These are phyloP conservation scores for Verticillium dahliae DNA, from an alignment of 2,329 filamentous ascomycete species.

Conservation along the genomic window DNA sequence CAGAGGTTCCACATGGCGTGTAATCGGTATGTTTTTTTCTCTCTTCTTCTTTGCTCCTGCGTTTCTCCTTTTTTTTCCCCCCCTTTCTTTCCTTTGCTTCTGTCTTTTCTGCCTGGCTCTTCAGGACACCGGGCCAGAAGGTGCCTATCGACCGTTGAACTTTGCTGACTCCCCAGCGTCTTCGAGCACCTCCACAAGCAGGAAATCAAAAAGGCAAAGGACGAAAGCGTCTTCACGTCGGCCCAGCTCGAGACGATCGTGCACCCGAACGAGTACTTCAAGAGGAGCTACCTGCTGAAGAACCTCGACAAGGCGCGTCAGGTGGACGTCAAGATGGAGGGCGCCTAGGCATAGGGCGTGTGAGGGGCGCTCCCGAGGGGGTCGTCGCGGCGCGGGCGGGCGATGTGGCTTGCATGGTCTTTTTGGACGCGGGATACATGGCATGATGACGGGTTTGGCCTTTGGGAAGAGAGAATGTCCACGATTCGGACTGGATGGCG, in stretches of 20 bases:
- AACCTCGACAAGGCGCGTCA: slow-evolving; percentile 53
- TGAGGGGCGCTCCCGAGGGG: too few species aligned
- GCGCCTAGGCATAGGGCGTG: background rate
- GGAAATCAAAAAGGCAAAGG: slow-evolving; percentile 70
- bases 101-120: background rate
- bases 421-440: too few species aligned
- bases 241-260: slow-evolving; percentile 89
- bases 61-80: background rate
- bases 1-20: slow-evolving; percentile 92
- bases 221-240: slow-evolving; percentile 63
- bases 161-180: slow-evolving; percentile 45
- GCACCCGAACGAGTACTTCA: slow-evolving; percentile 97
- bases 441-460: too few species aligned
- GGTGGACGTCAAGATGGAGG: slow-evolving; percentile 52
- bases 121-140: background rate
- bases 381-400: too few species aligned
- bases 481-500: too few species aligned
- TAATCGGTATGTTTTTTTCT: slow-evolving; percentile 58
- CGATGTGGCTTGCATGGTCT: too few species aligned
- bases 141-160: background rate
- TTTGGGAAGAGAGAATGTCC: too few species aligned
- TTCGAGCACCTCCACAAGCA: slow-evolving; percentile 82
- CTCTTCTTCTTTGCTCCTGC: background rate
- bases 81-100: background rate
- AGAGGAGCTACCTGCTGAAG: slow-evolving; percentile 84